phyloP scores from a whole-genome alignment of 1,284 basidiomycete genomes.

The Ceratobasidium sp. region DNA sequence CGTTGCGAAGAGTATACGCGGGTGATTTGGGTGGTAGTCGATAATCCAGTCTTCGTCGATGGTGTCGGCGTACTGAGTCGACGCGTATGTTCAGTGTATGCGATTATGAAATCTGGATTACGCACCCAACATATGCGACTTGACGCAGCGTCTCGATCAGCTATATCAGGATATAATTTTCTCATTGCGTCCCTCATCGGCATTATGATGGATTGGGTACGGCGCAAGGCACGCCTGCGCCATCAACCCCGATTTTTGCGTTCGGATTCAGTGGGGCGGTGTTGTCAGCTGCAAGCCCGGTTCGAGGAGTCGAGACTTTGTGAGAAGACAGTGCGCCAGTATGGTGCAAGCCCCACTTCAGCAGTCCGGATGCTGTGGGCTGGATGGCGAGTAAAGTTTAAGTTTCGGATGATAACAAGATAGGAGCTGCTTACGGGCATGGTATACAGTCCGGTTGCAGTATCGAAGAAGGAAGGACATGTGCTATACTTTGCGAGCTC shows the following conservation, averaged over 20 bases:
- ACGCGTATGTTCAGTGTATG: slow-evolving; percentile 46
- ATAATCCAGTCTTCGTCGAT: slow-evolving; percentile 80
- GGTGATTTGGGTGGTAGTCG: slow-evolving; percentile 65
- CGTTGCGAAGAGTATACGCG: slow-evolving; percentile 71
- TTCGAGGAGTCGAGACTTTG: slow-evolving; percentile 21
- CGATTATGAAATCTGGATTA: background rate
- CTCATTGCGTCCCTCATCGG: slow-evolving; percentile 61
- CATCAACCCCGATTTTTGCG: slow-evolving; percentile 41
- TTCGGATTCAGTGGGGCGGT: slow-evolving; percentile 11
- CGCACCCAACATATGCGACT: slow-evolving; percentile 86
- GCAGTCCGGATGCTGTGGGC: slow-evolving; percentile 71
- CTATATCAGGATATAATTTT: slow-evolving; percentile 75
- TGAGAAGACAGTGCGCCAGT: slow-evolving; percentile 34
- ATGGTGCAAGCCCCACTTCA: slow-evolving; percentile 66
- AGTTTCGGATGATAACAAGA: background rate
- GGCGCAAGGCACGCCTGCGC: slow-evolving; percentile 44
- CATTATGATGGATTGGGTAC: slow-evolving; percentile 65
- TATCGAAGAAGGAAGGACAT: slow-evolving; percentile 77
- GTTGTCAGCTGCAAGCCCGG: slow-evolving; percentile 37
- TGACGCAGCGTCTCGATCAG: slow-evolving; percentile 65
- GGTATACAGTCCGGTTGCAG: slow-evolving; percentile 71
- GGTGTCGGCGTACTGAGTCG: slow-evolving; percentile 71
- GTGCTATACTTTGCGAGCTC: slow-evolving; percentile 69
- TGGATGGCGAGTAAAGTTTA: slow-evolving; percentile 47
- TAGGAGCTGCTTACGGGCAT: slow-evolving; percentile 68